Evolutionary conservation across 2,329 filamentous ascomycete species (phyloP), one percentile per base, ranked within the genome.

Genomic region (Epichloe sp.): DNA sequence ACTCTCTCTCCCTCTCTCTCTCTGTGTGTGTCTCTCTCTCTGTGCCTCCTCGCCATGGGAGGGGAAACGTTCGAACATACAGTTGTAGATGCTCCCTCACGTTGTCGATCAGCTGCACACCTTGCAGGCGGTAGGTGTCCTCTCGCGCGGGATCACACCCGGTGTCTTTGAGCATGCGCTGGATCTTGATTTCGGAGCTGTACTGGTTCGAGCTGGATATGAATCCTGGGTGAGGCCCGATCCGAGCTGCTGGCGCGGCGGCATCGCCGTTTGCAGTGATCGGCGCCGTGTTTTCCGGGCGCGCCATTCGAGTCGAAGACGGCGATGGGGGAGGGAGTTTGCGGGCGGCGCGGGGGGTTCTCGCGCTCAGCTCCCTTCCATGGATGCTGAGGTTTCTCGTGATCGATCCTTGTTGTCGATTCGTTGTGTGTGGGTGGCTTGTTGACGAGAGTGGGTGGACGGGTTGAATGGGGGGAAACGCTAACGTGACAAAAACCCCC

Each of bases 21-120:
- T 19, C 3, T 19, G 19, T 19, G 19, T 19, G 19, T 19, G 3
- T 31, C 2, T 44, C 2, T 31, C 3, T 11, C 2, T 2, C 11
- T 46, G 5, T 12, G 26, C 17, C 26, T 31, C 26, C 3, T 31
- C 26, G 26, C 26, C 8, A 31, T 10, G 2, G 2, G 2, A 6
- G 26, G 26, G 26, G 26, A 1, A 3, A 26, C 23, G 23, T 8
- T 8, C 23, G 23, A 17, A 48, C 83, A 60, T 71, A 93, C 85
- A 98, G 70, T 58, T 87, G 84, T 48, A 98, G 73, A 21, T 80
- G 79, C 59, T 83, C 81, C 46, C 91, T 79, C 42, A 95, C 85
- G 54, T 82, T 86, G 62, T 96, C 88, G 55, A 98, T 91, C 75
- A 91, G 85, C 53, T 88, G 80, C 10, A 96, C 84, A 17, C 91